A percentile compares a stretch with the other conserved stretches of the same genome.
Evolutionary conservation across 805 yeast genomes (phyloP).

Genomic region (Yarrowia sp.): DNA sequence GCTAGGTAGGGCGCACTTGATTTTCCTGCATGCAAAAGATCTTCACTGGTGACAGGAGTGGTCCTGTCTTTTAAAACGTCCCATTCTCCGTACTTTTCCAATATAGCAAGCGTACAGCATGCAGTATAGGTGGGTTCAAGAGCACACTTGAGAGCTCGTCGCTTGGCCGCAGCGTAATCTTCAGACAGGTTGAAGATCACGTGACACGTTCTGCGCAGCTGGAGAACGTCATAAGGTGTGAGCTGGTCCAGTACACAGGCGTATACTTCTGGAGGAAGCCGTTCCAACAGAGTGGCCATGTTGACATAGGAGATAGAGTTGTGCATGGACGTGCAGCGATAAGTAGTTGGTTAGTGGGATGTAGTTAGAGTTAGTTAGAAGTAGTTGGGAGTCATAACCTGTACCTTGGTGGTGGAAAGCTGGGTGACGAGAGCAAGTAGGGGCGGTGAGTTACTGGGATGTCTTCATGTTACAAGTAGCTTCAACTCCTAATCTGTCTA

Average conservation of each 20-base stretch:
- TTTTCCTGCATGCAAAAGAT: constrained; percentile 9
- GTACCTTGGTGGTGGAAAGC: not conserved
- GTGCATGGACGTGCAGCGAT: not conserved
- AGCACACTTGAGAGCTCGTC: not conserved
- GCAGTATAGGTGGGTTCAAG: not conserved
- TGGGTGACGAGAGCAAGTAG: no score
- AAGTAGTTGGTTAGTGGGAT: not conserved
- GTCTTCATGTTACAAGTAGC: no score
- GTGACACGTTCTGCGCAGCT: not conserved
- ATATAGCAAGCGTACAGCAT: not conserved
- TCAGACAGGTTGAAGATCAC: not conserved
- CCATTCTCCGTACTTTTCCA: not conserved
- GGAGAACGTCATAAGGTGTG: not conserved
- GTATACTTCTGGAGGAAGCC: constrained; percentile 13
- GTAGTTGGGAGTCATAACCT: not conserved
- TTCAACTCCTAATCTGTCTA: no score
- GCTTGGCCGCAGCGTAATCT: not conserved
- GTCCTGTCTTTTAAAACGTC: not conserved
- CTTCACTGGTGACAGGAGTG: not conserved
- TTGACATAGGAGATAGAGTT: constrained; percentile 8
- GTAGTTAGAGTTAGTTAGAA: not conserved
- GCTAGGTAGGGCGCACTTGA: not conserved
- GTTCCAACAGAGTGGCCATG: constrained; percentile 13
- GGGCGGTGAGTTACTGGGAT: not conserved
- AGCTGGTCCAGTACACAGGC: not conserved